Evolutionary conservation across 192 early-diverging fungal species (phyloP).

Genomic region (Globomyces pollinis-pini): DNA sequence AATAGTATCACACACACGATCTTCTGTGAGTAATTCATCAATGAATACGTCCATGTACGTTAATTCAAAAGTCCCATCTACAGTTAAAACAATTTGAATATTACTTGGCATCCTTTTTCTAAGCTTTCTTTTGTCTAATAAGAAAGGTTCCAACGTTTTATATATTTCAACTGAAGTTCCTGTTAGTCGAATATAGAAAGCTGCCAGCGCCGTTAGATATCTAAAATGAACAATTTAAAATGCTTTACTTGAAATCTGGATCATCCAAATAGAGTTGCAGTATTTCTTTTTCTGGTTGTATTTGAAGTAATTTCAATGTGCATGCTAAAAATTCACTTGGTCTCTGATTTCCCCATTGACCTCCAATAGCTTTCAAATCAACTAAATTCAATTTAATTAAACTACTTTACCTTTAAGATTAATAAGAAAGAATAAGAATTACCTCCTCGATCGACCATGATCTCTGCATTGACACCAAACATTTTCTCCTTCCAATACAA

Average conservation of each 20-base stretch:
- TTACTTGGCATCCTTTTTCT: constrained; percentile 41
- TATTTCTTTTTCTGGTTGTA: constrained; percentile 88
- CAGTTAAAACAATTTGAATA: no score
- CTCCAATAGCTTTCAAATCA: constrained; percentile 20
- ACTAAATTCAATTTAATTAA: no score
- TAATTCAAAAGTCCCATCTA: constrained; percentile 43
- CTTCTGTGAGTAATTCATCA: constrained; percentile 70
- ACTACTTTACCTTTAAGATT: constrained; percentile 47
- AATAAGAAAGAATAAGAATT: constrained; percentile 53
- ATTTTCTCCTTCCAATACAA: constrained; percentile 96
- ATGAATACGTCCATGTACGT: constrained; percentile 88
- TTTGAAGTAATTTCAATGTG: constrained; percentile 78
- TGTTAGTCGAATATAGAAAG: constrained; percentile 83
- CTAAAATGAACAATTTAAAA: no score
- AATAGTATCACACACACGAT: constrained; percentile 81
- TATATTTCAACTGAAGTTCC: constrained; percentile 73
- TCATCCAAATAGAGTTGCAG: constrained; percentile 72
- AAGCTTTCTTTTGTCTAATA: constrained; percentile 83
- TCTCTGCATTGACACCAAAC: constrained; percentile 72
- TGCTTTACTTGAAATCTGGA: constrained; percentile 22
- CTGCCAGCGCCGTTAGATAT: constrained; percentile 83
- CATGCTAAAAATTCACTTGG: constrained; percentile 91
- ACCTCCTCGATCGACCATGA: constrained; percentile 86
- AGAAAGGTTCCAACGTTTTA: constrained; percentile 72
- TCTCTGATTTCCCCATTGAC: constrained; percentile 74